Evolutionary conservation across 2,329 filamentous ascomycete species (phyloP), one percentile per base, ranked within the genome.

Genomic region (Fusarium keratoplasticum): DNA sequence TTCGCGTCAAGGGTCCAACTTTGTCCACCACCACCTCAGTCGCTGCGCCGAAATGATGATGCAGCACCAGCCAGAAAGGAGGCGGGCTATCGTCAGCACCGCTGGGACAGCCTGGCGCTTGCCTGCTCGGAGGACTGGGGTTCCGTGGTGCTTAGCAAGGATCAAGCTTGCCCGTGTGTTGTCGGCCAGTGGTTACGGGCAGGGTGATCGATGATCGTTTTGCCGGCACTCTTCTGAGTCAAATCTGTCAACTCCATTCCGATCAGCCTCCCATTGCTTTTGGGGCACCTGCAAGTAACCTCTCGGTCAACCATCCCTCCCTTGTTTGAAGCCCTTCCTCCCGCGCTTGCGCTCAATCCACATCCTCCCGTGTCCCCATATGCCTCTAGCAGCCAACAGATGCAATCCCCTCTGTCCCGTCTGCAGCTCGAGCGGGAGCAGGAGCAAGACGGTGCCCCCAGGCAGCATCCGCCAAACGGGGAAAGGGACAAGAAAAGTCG

Each of bases 191-290:
- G 27, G 66, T 44, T 47, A 73, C 29, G 64, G 61, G 58, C 69
- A 64, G 61, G 64, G 68, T 54, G 75, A 76, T 77, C 74, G 66
- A 64, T 77, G 73, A 78, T 78, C 73, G 67, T 59, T 65, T 76
- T 73, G 59, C 67, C 64, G 69, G 72, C 69, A 74, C 61, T 76
- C 60, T 73, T 75, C 64, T 75, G 77, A 78, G 72, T 78, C 74
- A 77, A 78, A 79, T 70, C 77, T 78, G 77, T 79, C 77, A 79
- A 73, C 68, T 66, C 64, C 72, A 72, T 75, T 71, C 66, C 70
- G 70, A 70, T 78, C 73, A 78, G 75, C 67, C 66, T 73, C 64
- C 57, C 31, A 33, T 78, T 78, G 61, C 76, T 76, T 78, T 78
- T 73, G 66, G 33, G 58, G 38, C 63, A 65, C 65, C 63, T 75